These are phyloP conservation scores for Pestalotiopsis sp. DNA, from an alignment of 2,329 filamentous ascomycete species.

Conservation along the genomic window DNA sequence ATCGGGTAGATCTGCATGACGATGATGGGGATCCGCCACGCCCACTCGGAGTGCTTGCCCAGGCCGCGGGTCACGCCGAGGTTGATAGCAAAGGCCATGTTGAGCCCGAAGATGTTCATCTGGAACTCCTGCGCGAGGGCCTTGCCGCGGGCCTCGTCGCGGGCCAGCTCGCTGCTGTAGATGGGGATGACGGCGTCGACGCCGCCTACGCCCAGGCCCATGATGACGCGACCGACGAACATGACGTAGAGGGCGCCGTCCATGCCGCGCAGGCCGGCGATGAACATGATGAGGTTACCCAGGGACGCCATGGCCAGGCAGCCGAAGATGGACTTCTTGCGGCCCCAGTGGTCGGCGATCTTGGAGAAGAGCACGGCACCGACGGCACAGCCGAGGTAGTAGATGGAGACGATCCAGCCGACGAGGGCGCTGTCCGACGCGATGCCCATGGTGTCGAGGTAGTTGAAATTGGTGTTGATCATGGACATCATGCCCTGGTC, in stretches of 20 bases:
- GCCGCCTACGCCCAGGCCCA: conserved; percentile 56
- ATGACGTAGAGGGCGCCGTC: conserved; percentile 46
- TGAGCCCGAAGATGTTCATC: conserved; percentile 64
- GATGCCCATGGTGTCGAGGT: conserved; percentile 61
- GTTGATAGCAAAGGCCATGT: conserved; percentile 64
- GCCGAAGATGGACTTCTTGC: conserved; percentile 57
- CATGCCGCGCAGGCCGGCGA: conserved; percentile 49
- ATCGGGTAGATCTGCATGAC: conserved; percentile 63
- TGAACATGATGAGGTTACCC: conserved; percentile 63
- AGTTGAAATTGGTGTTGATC: conserved; percentile 41
- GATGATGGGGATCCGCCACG: conserved; percentile 63
- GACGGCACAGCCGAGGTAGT: conserved; percentile 63
- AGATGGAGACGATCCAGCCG: conserved; percentile 62
- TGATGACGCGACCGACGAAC: conserved; percentile 29
- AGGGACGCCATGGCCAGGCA: conserved; percentile 55
- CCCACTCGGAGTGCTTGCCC: conserved; percentile 61
- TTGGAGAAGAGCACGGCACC: conserved; percentile 60
- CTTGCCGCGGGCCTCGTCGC: conserved; percentile 58
- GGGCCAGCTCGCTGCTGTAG: conserved; percentile 58
- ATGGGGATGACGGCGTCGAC: conserved; percentile 64
- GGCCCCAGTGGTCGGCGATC: conserved; percentile 54
- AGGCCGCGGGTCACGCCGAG: conserved; percentile 53
- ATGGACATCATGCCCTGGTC: conserved; percentile 39
- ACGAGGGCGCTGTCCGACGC: conserved; percentile 51
- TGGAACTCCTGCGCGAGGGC: conserved; percentile 66